phyloP scores from a whole-genome alignment of 1,284 basidiomycete species.

The Moniliophthora roreri region DNA sequence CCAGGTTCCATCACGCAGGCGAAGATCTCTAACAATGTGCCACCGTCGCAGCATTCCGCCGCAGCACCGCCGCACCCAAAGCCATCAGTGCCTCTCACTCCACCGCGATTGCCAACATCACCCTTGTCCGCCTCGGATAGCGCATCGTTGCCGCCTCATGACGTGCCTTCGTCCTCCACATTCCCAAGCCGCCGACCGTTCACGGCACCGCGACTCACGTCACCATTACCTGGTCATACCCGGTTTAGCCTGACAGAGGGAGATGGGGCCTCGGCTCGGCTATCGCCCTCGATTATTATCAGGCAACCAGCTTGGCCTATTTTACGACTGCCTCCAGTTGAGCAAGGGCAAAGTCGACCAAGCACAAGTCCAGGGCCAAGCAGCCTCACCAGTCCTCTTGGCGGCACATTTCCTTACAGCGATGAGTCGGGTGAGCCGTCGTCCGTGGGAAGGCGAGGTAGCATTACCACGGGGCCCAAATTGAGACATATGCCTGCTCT shows the following conservation, averaged over 20 bases:
- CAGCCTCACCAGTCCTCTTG: slow-evolving; percentile 11
- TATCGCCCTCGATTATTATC: slow-evolving; percentile 2
- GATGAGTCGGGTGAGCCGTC: not conserved
- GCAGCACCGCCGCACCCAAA: slow-evolving; percentile 3
- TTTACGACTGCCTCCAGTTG: not conserved
- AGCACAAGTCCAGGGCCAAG: not conserved
- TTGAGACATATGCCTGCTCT: slow-evolving; percentile 40
- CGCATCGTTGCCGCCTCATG: too few relatives aligned
- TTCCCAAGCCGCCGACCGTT: not conserved
- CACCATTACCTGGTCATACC: slow-evolving; percentile 13
- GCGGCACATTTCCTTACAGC: not conserved
- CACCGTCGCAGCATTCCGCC: not conserved
- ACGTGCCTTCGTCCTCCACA: not conserved
- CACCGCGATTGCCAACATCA: not conserved
- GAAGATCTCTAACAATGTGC: not conserved
- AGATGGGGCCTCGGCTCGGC: slow-evolving; percentile 8
- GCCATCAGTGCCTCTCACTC: not conserved
- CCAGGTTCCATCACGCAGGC: not conserved
- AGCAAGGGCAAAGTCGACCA: not conserved
- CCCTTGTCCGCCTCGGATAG: too few relatives aligned
- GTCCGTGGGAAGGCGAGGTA: not conserved
- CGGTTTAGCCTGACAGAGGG: slow-evolving; percentile 1
- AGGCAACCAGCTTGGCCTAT: slow-evolving; percentile 2
- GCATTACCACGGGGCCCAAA: slow-evolving; percentile 9
- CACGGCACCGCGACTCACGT: slow-evolving; percentile 9